Evolutionary conservation across 441 rosid species (phyloP), one percentile per base, ranked within the genome.

Genomic region (Bocquillonia castaneifolia): DNA sequence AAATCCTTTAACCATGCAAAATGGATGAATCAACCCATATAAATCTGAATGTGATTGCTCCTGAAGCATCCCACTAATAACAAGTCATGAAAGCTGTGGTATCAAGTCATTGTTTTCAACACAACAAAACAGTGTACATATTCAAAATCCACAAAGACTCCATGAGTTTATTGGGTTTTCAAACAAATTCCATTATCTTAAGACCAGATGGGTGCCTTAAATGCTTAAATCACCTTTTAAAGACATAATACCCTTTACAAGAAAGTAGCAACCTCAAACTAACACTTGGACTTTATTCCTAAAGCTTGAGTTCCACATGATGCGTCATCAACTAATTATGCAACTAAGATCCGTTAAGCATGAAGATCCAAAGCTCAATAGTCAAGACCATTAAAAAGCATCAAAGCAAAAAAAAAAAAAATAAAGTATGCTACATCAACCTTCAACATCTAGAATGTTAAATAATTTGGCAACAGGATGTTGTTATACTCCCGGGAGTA

Each of bases 291-390:
- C 45, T 22, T 18, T 22, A 20, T 32, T 50, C 32, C 22, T 34
- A 13, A 70, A 40, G 61, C 23, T 14, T 40, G 55, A 36, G 63
- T 31, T 63, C 32, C 25, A 17, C 54, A 2, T 22, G 14, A 51
- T 22, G 25, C 23, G 48, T 37, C 69, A 63, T 29, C 34, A 70
- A 40, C 45, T 60, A 20, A 26, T 40, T 70, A 40, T 29, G 22
- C 22, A 71, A 58, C 64, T 32, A 37, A 23, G 15, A 42, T 37
- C 25, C 26, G 55, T 54, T 32, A 25, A 29, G n/a, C 42, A 54
- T 36, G 12, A 53, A 54, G 51, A 55, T 37, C 39, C 23, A 23
- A 71, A 57, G 8, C 15, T 26, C 34, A 34, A 60, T 17, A 48
- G 3, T 9, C 39, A n/a, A n/a, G n/a, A n/a, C 31, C 22, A 40